Percentiles rank a stretch among this genome's conserved stretches.
These are phyloP conservation scores for Parastagonospora nodorum DNA, from an alignment of 2,329 filamentous ascomycete genomes.

Conservation along the genomic window DNA sequence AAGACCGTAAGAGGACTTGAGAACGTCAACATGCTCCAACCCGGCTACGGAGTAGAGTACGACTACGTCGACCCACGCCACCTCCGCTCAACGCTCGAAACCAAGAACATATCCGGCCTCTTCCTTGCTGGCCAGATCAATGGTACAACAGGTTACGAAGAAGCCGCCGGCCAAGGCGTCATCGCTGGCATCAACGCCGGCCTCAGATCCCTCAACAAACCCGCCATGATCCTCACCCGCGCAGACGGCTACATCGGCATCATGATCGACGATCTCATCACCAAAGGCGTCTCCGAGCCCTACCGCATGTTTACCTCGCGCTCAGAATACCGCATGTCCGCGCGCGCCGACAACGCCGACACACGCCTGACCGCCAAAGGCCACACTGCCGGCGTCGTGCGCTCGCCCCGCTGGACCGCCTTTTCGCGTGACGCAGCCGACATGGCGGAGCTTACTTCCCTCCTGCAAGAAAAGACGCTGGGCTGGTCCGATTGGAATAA, in stretches of 20 bases:
- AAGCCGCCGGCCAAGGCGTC: slow-evolving; percentile 91
- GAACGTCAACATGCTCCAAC: slow-evolving; percentile 87
- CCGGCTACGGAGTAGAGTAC: slow-evolving; percentile 97
- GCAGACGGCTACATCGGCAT: slow-evolving; percentile 96
- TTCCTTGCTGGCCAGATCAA: slow-evolving; percentile 95
- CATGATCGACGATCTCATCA: slow-evolving; percentile 97
- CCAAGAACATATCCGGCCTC: slow-evolving; percentile 85
- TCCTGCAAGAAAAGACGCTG: slow-evolving; percentile 64
- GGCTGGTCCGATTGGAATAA: slow-evolving; percentile 70
- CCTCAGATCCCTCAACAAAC: slow-evolving; percentile 70
- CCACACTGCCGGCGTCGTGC: slow-evolving; percentile 75
- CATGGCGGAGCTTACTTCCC: slow-evolving; percentile 67
- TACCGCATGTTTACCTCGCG: slow-evolving; percentile 98
- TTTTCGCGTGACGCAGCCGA: slow-evolving; percentile 70
- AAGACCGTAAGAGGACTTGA: slow-evolving; percentile 87
- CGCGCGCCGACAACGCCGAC: slow-evolving; percentile 93
- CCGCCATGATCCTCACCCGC: slow-evolving; percentile 71
- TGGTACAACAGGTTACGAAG: slow-evolving; percentile 96
- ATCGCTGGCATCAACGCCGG: slow-evolving; percentile 94
- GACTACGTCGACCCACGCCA: slow-evolving; percentile 96
- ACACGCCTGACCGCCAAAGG: slow-evolving; percentile 80
- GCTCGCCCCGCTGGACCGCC: slow-evolving; percentile 75
- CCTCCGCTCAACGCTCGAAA: slow-evolving; percentile 87
- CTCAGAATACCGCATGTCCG: slow-evolving; percentile 92
- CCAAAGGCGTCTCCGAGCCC: slow-evolving; percentile 94